Evolutionary conservation across 208 protist genomes (phyloP).

Genomic region (Trypanosoma grayi): DNA sequence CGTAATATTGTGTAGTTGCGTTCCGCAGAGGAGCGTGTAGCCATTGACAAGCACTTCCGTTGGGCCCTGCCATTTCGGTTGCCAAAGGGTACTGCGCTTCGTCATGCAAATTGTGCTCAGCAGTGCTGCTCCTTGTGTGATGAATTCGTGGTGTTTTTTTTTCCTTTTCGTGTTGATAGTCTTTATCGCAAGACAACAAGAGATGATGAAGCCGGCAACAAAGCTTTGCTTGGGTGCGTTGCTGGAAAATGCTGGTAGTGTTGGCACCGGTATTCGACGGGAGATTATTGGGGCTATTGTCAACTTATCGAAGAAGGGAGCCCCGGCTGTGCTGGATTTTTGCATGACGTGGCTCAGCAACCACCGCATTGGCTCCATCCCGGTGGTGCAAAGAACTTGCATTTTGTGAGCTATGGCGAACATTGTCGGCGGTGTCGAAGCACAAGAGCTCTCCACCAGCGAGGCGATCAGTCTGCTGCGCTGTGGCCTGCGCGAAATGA

Average conservation of each 20-base stretch:
- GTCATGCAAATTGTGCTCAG: too few species aligned
- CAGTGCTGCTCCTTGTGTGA: too few species aligned
- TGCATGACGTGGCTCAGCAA: neutral
- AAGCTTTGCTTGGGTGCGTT: neutral
- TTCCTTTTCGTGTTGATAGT: neutral
- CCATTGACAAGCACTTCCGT: too few species aligned
- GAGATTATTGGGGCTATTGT: conserved; percentile 10
- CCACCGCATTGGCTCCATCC: neutral
- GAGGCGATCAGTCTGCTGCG: conserved; percentile 7
- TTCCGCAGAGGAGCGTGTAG: too few species aligned
- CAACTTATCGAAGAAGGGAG: neutral
- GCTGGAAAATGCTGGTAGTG: neutral
- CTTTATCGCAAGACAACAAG: neutral
- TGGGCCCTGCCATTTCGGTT: too few species aligned
- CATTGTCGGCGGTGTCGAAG: neutral
- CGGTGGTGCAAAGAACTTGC: neutral
- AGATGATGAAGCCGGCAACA: neutral
- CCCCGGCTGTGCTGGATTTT: neutral
- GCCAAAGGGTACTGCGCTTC: too few species aligned
- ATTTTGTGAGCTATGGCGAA: conserved; percentile 7
- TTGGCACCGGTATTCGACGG: neutral
- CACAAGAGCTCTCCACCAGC: neutral
- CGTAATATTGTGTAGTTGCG: too few species aligned
- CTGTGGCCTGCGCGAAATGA: conserved; percentile 24
- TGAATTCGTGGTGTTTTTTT: too few species aligned